A percentile compares a stretch with the other conserved stretches of the same genome.
Evolutionary conservation across 306 rosid genomes (phyloP).

Genomic region (Trifolium fragiferum): DNA sequence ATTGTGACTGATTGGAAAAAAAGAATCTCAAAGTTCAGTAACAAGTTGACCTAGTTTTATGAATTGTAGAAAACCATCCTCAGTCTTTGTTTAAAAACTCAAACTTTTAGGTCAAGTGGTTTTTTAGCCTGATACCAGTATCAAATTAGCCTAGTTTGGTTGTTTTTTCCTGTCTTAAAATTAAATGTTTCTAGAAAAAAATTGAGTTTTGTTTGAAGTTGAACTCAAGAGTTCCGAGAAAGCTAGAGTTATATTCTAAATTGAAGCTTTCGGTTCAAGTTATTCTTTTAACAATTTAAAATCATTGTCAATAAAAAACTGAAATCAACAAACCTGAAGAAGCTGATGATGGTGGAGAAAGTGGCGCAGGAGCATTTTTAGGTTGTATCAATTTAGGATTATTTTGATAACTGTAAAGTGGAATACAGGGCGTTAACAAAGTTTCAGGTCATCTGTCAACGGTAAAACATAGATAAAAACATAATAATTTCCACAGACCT

Average conservation of each 20-base stretch:
- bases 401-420: slow-evolving; percentile 66
- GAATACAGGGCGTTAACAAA: slow-evolving; percentile 40
- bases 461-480: slow-evolving; percentile 21
- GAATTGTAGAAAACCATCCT: slow-evolving; percentile 1
- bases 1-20: not conserved
- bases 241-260: slow-evolving; percentile 14
- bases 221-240: slow-evolving; percentile 10
- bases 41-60: not conserved
- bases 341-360: slow-evolving; percentile 44
- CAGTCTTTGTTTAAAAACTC: not conserved
- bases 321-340: slow-evolving; percentile 57
- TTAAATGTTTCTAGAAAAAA: slow-evolving; percentile 5
- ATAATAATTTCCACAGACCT: slow-evolving; percentile 58
- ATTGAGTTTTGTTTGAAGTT: slow-evolving; percentile 15
- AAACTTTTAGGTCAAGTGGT: slow-evolving; percentile 9
- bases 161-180: not conserved
- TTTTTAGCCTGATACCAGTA: not conserved
- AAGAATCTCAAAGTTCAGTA: not conserved
- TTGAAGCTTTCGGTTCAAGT: slow-evolving; percentile 13
- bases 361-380: slow-evolving; percentile 49
- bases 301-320: not conserved
- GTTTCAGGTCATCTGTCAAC: slow-evolving; percentile 25
- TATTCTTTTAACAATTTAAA: slow-evolving; percentile 29
- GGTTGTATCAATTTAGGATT: slow-evolving; percentile 43
- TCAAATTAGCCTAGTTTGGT: not conserved